Evolutionary conservation across 2,329 filamentous ascomycete species (phyloP), one percentile per base, ranked within the genome.

Genomic region (Triangularia verruculosa): DNA sequence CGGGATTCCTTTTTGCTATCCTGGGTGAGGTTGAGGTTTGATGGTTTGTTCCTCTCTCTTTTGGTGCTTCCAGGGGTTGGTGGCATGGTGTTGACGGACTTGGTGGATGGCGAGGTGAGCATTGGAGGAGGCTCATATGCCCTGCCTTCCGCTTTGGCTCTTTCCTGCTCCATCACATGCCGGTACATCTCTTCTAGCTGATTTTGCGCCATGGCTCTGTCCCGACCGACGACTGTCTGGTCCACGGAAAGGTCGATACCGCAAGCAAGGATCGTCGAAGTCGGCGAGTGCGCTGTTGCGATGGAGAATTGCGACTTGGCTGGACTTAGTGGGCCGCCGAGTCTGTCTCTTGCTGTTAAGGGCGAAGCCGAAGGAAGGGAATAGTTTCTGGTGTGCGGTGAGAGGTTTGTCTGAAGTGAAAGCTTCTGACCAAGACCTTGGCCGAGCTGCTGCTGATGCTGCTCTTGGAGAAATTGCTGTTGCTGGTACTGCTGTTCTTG

Each of bases 171-270:
- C 88, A 97, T 90, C 67, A 97, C 93, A 69, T 93, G 90, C 66
- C 89, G 92, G 78, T 97, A 98, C 74, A 98, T 87, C 71, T 91
- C 87, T 75, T 97, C 93, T 76, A 97, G 87, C 74, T 97, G 91
- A 68, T 89, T 83, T 75, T 95, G 88, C 67, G 91, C 88, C 79
- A 89, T 89, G 72, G 84, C 82, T 74, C 85, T 86, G 76, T 97
- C 91, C 65, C 86, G 84, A 64, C 89, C 85, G 24, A 97, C 84
- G 15, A 97, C 84, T 64, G 83, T 83, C 64, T 89, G 87, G 74
- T 97, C 92, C 64, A 97, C 91, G 22, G 86, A 87, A 15, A 83
- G 83, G 64, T 91, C 86, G 64, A 88, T 85, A 60, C 86, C 86
- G 69, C 85, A 78, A 62, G 85, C 79, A 57, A 70, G 69, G 64